phyloP scores from a whole-genome alignment of 768 basidiomycete genomes.

The Leccinellum luteum region DNA sequence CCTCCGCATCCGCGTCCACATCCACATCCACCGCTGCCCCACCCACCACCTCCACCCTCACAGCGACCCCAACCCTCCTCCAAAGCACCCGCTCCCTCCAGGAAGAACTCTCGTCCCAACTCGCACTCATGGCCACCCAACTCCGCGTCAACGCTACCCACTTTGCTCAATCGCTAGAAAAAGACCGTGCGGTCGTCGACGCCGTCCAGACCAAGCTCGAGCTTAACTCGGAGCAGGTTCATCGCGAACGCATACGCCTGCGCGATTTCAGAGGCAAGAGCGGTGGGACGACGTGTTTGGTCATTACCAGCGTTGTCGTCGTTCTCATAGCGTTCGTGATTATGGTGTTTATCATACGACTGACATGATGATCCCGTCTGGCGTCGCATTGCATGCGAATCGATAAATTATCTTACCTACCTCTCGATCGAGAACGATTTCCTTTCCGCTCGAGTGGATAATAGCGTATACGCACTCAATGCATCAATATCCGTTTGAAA shows the following conservation, averaged over 20 bases:
- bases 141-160: constrained; percentile 80
- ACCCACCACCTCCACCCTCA: constrained; percentile 34
- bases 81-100: constrained; percentile 65
- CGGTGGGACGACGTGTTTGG: constrained; percentile 70
- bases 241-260: constrained; percentile 58
- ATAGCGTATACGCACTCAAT: neutral
- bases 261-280: constrained; percentile 63
- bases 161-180: constrained; percentile 68
- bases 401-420: neutral
- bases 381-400: too few species aligned
- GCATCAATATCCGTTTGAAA: neutral
- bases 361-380: constrained; percentile 41
- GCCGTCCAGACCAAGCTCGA: constrained; percentile 71
- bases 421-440: neutral
- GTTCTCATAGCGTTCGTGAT: constrained; percentile 68
- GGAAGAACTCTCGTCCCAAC: constrained; percentile 68
- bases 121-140: constrained; percentile 84
- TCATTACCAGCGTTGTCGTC: constrained; percentile 57
- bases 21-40: constrained; percentile 24
- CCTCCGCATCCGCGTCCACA: too few species aligned
- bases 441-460: neutral
- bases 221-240: constrained; percentile 67
- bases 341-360: constrained; percentile 71
- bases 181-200: constrained; percentile 71
- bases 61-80: constrained; percentile 39